A percentile compares a stretch with the other conserved stretches of the same genome.
Evolutionary conservation across 768 basidiomycete species (phyloP).

Genomic region (Podaxis sp.): DNA sequence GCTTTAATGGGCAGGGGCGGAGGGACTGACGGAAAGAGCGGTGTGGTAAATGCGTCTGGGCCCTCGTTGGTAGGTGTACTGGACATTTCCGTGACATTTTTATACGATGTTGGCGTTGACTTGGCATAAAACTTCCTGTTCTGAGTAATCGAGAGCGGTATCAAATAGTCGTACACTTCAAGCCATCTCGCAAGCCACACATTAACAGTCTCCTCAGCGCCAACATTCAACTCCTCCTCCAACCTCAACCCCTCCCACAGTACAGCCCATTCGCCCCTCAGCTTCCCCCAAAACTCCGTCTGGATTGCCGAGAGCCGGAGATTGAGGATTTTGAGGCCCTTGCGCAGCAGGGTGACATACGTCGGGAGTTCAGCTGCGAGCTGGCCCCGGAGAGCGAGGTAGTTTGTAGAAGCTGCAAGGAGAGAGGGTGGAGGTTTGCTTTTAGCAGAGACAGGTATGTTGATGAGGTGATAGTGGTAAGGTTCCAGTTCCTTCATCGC

Average conservation of each 20-base stretch:
- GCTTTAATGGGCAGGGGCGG: constrained; percentile 35
- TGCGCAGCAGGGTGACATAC: constrained; percentile 58
- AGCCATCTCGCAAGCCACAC: constrained; percentile 72
- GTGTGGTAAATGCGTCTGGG: too few relatives aligned
- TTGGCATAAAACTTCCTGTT: constrained; percentile 24
- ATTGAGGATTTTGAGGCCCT: constrained; percentile 57
- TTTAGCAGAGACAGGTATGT: constrained; percentile 58
- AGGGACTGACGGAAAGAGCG: too few relatives aligned
- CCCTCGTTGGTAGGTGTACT: background rate
- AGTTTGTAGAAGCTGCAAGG: constrained; percentile 71
- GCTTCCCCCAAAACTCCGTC: constrained; percentile 56
- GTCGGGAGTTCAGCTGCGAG: constrained; percentile 68
- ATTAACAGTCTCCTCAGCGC: constrained; percentile 62
- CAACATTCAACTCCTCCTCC: constrained; percentile 67
- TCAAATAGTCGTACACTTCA: constrained; percentile 55
- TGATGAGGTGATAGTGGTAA: constrained; percentile 66
- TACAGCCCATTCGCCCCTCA: constrained; percentile 66
- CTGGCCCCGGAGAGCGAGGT: constrained; percentile 72
- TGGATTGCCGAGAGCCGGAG: constrained; percentile 55
- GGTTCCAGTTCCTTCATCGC: constrained; percentile 75
- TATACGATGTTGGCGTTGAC: background rate
- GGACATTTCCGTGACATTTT: constrained; percentile 18
- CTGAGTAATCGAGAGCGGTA: constrained; percentile 31
- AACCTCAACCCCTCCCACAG: constrained; percentile 80
- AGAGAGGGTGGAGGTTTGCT: constrained; percentile 67